These are phyloP conservation scores for Vicia sativa DNA, from an alignment of 306 rosid genomes.

Conservation along the genomic window DNA sequence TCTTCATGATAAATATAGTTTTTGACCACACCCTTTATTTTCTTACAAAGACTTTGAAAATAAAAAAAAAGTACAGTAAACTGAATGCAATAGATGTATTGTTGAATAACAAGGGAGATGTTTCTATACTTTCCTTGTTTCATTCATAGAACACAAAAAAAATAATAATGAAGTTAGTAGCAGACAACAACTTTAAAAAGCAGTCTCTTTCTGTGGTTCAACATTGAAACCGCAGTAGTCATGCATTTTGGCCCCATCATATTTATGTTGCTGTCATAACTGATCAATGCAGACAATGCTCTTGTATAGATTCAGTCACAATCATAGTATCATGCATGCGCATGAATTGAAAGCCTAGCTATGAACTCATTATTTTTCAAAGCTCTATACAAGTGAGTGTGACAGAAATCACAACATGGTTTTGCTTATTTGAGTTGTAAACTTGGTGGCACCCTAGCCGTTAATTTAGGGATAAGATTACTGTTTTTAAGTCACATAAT, in stretches of 20 bases:
- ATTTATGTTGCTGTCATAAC: slow-evolving; percentile 38
- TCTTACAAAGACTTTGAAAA: slow-evolving; percentile 38
- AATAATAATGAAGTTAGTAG: not conserved
- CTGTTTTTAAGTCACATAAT: slow-evolving; percentile 43
- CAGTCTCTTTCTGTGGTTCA: slow-evolving; percentile 41
- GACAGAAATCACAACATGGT: not conserved
- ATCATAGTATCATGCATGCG: slow-evolving; percentile 45
- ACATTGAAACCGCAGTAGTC: slow-evolving; percentile 30
- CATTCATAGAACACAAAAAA: slow-evolving; percentile 31
- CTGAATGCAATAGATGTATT: not conserved
- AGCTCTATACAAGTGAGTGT: not conserved
- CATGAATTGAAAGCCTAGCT: slow-evolving; percentile 21
- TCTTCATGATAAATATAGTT: not conserved
- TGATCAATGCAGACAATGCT: slow-evolving; percentile 18
- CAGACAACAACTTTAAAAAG: slow-evolving; percentile 34
- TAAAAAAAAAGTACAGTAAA: slow-evolving; percentile 15
- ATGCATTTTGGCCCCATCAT: slow-evolving; percentile 29
- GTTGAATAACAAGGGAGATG: slow-evolving; percentile 44
- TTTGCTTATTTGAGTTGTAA: slow-evolving; percentile 5
- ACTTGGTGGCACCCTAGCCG: slow-evolving; percentile 41
- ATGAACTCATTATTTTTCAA: not conserved
- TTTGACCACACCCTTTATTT: slow-evolving; percentile 39
- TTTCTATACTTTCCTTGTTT: slow-evolving; percentile 36
- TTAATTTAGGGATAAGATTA: slow-evolving; percentile 44
- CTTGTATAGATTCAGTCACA: slow-evolving; percentile 21